Evolutionary conservation across 2,329 filamentous ascomycete species (phyloP).

Genomic region (Aureobasidium vineae): DNA sequence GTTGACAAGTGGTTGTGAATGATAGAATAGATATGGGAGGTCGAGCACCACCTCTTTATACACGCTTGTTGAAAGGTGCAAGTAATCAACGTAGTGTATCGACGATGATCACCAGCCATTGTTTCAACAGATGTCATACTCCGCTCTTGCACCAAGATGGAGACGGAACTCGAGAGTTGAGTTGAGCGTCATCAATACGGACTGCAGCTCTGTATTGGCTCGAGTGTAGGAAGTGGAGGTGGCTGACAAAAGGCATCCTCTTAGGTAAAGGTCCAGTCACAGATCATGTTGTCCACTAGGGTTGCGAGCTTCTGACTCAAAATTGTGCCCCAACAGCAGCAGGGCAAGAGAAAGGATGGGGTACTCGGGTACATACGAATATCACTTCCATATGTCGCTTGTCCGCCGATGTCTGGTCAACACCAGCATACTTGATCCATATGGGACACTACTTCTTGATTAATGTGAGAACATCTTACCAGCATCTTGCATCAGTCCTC

Average conservation of each 20-base stretch:
- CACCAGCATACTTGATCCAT: not conserved
- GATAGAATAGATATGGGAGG: not conserved
- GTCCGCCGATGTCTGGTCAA: not conserved
- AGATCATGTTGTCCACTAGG: not conserved
- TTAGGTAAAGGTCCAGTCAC: not conserved
- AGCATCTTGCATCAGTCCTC: not conserved
- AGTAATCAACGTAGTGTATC: constrained; percentile 1
- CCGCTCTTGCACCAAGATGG: not conserved
- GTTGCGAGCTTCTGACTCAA: not conserved
- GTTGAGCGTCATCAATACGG: not conserved
- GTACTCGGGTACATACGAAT: not conserved
- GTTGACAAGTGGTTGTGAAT: not conserved
- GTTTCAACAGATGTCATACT: constrained; percentile 14
- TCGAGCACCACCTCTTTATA: constrained; percentile 21
- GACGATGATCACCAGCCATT: constrained; percentile 20
- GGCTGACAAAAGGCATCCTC: constrained; percentile 8
- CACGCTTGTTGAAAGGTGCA: not conserved
- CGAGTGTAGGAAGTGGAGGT: constrained; percentile 12
- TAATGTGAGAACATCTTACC: not conserved
- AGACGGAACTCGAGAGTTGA: not conserved
- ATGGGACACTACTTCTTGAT: not conserved
- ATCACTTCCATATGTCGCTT: not conserved
- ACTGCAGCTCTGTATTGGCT: not conserved
- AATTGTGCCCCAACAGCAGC: not conserved
- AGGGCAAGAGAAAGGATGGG: not conserved